phyloP scores from a whole-genome alignment of 768 basidiomycete species.

The Boletus pseudo-olivaceus region DNA sequence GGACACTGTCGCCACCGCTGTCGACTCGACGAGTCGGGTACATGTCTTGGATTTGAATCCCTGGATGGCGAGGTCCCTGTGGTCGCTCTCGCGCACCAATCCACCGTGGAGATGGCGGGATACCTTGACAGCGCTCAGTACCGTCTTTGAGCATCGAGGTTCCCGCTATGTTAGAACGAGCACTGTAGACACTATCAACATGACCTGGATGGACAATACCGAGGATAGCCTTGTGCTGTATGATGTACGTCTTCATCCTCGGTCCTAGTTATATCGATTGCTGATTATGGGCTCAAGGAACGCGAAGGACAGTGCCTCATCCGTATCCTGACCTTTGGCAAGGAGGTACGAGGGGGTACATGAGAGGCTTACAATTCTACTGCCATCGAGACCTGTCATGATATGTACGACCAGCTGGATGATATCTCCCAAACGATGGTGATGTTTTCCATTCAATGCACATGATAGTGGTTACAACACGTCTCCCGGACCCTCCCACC shows the following conservation, averaged over 20 bases:
- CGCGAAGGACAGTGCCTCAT: conserved; percentile 32
- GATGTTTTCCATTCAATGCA: background rate
- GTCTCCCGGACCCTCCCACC: conserved; percentile 35
- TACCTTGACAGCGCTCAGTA: conserved; percentile 23
- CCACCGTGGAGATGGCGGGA: conserved; percentile 34
- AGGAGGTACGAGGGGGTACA: conserved; percentile 14
- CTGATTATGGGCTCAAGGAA: conserved; percentile 20
- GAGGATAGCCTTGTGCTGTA: conserved; percentile 61
- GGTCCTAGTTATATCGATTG: background rate
- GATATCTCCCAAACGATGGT: background rate
- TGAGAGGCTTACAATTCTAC: conserved; percentile 8
- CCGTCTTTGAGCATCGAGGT: conserved; percentile 27
- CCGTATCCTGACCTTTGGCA: conserved; percentile 32
- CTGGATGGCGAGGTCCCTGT: conserved; percentile 20
- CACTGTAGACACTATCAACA: conserved; percentile 42
- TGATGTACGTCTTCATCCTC: conserved; percentile 38
- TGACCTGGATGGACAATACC: conserved; percentile 52
- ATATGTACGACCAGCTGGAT: background rate
- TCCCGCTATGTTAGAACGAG: conserved; percentile 30
- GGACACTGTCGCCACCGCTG: conserved; percentile 4
- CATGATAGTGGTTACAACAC: conserved; percentile 13
- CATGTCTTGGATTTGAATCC: conserved; percentile 33
- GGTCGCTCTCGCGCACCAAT: conserved; percentile 23
- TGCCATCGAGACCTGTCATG: background rate
- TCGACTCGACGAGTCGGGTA: conserved; percentile 21